phyloP scores from a whole-genome alignment of 805 yeast genomes.

The Hanseniaspora clermontiae region DNA sequence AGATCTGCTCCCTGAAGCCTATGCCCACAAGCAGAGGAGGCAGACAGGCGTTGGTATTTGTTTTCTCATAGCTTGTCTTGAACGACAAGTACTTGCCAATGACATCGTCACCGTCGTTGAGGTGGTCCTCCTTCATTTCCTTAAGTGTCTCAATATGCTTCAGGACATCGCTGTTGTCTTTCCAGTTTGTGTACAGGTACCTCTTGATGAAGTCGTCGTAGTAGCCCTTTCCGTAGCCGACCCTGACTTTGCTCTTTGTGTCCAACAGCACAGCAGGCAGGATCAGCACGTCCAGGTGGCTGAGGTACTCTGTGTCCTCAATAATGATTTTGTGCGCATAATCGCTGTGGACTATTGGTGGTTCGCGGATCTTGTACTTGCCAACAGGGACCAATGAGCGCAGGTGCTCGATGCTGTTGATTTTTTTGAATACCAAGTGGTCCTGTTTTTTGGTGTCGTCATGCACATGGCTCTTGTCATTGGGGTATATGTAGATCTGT shows the following conservation, averaged over 20 bases:
- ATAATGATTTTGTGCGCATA: conserved; percentile 25
- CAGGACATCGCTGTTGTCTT: neutral
- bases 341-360: conserved; percentile 26
- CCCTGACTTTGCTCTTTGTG: conserved; percentile 33
- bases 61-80: neutral
- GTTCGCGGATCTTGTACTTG: conserved; percentile 55
- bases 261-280: conserved; percentile 78
- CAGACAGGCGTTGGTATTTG: neutral
- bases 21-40: conserved; percentile 25
- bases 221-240: conserved; percentile 91
- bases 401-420: conserved; percentile 35
- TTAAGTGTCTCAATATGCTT: neutral
- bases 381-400: conserved; percentile 50
- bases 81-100: conserved; percentile 1
- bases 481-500: conserved; percentile 15
- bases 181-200: conserved; percentile 25
- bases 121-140: neutral
- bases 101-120: conserved; percentile 15
- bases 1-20: conserved; percentile 24
- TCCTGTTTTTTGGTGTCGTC: conserved; percentile 23
- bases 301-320: conserved; percentile 18
- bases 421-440: conserved; percentile 45
- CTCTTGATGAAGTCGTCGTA: conserved; percentile 66
- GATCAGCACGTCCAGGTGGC: conserved; percentile 52
- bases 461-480: neutral